phyloP scores from a whole-genome alignment of 2,329 filamentous ascomycete genomes.

The Lecanicillium sp. region DNA sequence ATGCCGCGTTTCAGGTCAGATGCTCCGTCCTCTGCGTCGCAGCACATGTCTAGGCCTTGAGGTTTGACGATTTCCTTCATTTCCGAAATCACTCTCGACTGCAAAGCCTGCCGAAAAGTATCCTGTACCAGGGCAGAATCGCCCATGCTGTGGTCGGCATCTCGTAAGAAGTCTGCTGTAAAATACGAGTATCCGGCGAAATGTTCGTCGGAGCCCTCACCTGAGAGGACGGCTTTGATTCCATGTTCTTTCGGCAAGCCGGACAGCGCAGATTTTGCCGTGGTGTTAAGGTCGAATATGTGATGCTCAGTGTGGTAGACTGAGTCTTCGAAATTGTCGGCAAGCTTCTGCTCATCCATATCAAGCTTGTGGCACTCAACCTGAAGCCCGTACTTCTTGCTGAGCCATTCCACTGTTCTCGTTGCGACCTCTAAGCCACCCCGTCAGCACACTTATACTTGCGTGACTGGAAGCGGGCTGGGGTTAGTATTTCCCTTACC shows the following conservation, averaged over 20 bases:
- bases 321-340: background rate
- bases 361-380: background rate
- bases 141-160: background rate
- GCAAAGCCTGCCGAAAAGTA: no score
- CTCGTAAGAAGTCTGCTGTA: background rate
- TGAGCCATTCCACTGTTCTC: background rate
- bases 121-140: background rate
- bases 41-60: no score
- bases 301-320: background rate
- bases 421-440: background rate
- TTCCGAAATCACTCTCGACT: no score
- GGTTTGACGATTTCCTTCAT: no score
- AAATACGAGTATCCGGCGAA: constrained; percentile 2
- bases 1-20: no score
- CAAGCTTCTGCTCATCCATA: constrained; percentile 1
- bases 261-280: background rate
- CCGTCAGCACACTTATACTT: background rate
- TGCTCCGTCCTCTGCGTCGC: no score
- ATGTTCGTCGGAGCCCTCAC: background rate
- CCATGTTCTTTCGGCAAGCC: background rate
- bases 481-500: background rate
- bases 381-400: background rate
- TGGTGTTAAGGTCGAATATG: background rate
- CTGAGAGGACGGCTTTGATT: background rate
- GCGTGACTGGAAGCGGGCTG: no score